Percentiles rank a stretch among this genome's conserved stretches.
Conservation (phyloP, 164 flowering plant species). For the Nelumbo lutea region DNA sequence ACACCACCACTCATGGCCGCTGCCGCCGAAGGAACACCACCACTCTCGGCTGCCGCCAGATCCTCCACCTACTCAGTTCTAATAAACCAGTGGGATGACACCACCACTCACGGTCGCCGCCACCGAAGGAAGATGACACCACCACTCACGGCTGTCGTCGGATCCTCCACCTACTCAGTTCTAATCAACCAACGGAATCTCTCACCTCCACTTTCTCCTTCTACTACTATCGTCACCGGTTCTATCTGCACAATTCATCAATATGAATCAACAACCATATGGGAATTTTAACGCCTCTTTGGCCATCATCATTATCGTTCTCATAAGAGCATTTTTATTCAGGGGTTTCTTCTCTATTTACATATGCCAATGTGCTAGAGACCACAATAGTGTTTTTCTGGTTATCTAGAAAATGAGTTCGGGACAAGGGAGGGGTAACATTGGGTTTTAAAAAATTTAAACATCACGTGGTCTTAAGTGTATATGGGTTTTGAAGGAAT, state of each 20-base stretch:
- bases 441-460: too few species aligned
- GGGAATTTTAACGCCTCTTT: constrained; percentile 23
- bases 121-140: background rate
- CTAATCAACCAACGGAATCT: background rate
- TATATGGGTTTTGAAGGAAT: too few species aligned
- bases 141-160: background rate
- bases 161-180: background rate
- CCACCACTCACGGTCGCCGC: too few species aligned
- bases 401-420: too few species aligned
- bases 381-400: too few species aligned
- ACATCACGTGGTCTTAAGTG: too few species aligned
- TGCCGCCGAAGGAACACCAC: too few species aligned
- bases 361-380: constrained; percentile 21
- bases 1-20: too few species aligned
- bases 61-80: background rate
- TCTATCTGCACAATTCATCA: constrained; percentile 9
- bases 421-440: too few species aligned
- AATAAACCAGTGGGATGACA: background rate
- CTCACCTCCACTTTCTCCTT: background rate
- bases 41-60: background rate
- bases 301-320: constrained; percentile 21
- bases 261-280: background rate
- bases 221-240: background rate
- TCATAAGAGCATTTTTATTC: constrained; percentile 28
- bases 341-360: constrained; percentile 30